These are phyloP conservation scores for Butyriboletus regius DNA, from an alignment of 1,284 basidiomycete genomes.

Conservation along the genomic window DNA sequence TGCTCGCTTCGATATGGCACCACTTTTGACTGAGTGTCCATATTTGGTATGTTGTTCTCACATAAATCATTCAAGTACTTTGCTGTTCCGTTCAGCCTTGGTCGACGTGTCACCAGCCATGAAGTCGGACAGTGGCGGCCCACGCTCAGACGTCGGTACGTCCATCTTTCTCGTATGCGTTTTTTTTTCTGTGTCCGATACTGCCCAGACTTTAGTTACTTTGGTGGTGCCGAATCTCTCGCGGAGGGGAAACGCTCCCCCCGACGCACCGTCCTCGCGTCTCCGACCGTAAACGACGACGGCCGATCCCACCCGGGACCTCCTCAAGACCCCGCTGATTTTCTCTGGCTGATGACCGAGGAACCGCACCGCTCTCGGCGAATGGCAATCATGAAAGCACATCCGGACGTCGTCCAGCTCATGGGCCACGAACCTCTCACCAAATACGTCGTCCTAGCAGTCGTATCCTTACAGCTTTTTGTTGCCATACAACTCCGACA, in stretches of 20 bases:
- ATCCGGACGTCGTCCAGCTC: slow-evolving; percentile 88
- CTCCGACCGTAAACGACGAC: slow-evolving; percentile 37
- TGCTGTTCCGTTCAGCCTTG: neutral
- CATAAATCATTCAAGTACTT: neutral
- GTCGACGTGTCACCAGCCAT: slow-evolving; percentile 5
- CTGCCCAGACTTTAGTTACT: slow-evolving; percentile 60
- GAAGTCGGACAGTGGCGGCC: slow-evolving; percentile 9
- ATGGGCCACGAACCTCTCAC: slow-evolving; percentile 93
- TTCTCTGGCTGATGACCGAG: slow-evolving; percentile 94
- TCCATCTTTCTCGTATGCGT: neutral
- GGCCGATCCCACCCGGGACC: slow-evolving; percentile 41
- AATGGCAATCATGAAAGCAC: slow-evolving; percentile 85
- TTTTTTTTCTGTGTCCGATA: neutral
- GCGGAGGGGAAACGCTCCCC: slow-evolving; percentile 50
- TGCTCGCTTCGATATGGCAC: slow-evolving; percentile 14
- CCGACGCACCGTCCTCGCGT: slow-evolving; percentile 49
- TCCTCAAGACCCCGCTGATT: slow-evolving; percentile 69
- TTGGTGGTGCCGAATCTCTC: slow-evolving; percentile 71
- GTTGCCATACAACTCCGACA: slow-evolving; percentile 62
- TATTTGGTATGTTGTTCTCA: slow-evolving; percentile 25
- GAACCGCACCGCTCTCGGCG: slow-evolving; percentile 88
- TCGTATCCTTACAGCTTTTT: slow-evolving; percentile 71
- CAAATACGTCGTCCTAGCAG: slow-evolving; percentile 76
- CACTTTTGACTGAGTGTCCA: slow-evolving; percentile 14
- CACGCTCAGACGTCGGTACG: slow-evolving; percentile 13